Conservation (phyloP, 2,329 filamentous ascomycete species). For the Coniella lustricola region DNA sequence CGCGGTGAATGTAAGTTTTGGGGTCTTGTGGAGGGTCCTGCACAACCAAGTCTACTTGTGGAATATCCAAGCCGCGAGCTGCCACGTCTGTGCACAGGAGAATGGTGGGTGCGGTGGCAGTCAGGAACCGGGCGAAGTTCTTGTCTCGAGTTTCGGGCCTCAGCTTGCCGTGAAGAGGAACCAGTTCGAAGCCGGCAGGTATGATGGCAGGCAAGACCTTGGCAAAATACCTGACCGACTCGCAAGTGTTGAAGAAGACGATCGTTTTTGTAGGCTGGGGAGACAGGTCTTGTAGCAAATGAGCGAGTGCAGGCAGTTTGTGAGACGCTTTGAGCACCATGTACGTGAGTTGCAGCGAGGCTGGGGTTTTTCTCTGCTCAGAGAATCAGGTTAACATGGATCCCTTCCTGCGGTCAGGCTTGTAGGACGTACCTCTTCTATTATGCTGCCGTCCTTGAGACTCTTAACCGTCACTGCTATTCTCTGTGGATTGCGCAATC, state of each 20-base stretch:
- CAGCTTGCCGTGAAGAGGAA: slow-evolving; percentile 89
- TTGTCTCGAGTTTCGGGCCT: slow-evolving; percentile 79
- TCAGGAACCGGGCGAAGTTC: slow-evolving; percentile 77
- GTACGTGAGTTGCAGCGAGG: slow-evolving; percentile 89
- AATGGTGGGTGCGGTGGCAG: slow-evolving; percentile 66
- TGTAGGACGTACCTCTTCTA: slow-evolving; percentile 49
- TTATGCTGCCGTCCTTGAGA: slow-evolving; percentile 53
- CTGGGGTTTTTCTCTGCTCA: slow-evolving; percentile 65
- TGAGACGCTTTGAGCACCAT: slow-evolving; percentile 66
- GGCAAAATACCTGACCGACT: slow-evolving; percentile 90
- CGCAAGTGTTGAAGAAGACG: slow-evolving; percentile 79
- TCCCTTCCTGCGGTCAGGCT: background rate
- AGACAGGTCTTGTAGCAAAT: slow-evolving; percentile 63
- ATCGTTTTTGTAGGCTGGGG: slow-evolving; percentile 77
- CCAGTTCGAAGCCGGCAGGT: slow-evolving; percentile 58
- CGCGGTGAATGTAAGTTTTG: slow-evolving; percentile 91
- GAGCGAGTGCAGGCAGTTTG: slow-evolving; percentile 68
- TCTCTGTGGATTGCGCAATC: slow-evolving; percentile 88
- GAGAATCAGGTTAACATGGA: background rate
- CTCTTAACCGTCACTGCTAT: slow-evolving; percentile 89
- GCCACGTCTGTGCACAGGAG: slow-evolving; percentile 91
- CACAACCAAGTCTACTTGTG: slow-evolving; percentile 82
- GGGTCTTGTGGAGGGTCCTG: slow-evolving; percentile 82
- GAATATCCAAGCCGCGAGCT: slow-evolving; percentile 84
- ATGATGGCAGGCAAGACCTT: slow-evolving; percentile 69